Evolutionary conservation across 768 basidiomycete species (phyloP).

Genomic region (Scleroderma citrinum): DNA sequence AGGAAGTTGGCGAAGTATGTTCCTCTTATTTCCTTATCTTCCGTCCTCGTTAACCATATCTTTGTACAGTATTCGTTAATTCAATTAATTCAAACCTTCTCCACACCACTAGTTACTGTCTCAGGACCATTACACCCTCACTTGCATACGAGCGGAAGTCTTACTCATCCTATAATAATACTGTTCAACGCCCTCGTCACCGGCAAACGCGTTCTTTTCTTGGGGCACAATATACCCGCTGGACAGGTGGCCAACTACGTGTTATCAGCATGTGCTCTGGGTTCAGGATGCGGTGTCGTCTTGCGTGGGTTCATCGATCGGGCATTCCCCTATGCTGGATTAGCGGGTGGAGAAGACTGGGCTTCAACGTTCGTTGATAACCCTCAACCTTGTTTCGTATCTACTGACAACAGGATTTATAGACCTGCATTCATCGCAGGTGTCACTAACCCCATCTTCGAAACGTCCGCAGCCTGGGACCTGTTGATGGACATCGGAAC

Average conservation of each 20-base stretch:
- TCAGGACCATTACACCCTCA: slow-evolving; percentile 84
- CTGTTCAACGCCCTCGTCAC: slow-evolving; percentile 95
- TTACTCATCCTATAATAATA: slow-evolving; percentile 91
- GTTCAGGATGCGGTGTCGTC: slow-evolving; percentile 81
- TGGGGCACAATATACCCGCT: slow-evolving; percentile 86
- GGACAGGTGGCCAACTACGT: slow-evolving; percentile 89
- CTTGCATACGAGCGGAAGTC: slow-evolving; percentile 84
- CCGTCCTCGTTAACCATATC: slow-evolving; percentile 1
- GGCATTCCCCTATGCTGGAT: slow-evolving; percentile 92
- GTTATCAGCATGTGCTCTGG: slow-evolving; percentile 89
- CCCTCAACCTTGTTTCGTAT: neutral
- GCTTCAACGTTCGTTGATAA: slow-evolving; percentile 65
- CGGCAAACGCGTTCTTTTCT: slow-evolving; percentile 92
- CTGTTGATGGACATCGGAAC: slow-evolving; percentile 87
- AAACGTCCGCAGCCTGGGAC: slow-evolving; percentile 85
- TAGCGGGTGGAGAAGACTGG: slow-evolving; percentile 85
- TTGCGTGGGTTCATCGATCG: slow-evolving; percentile 85
- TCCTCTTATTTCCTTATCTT: slow-evolving; percentile 11
- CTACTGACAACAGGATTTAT: slow-evolving; percentile 5
- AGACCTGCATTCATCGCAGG: slow-evolving; percentile 95
- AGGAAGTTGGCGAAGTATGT: slow-evolving; percentile 94
- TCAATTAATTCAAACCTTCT: slow-evolving; percentile 82
- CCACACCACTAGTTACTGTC: slow-evolving; percentile 48
- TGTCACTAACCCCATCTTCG: slow-evolving; percentile 96
- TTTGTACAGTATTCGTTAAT: slow-evolving; percentile 79